Base-by-base conservation (phyloP, 129 eudicot species). In the Centrapalus pauciflorus region DNA sequence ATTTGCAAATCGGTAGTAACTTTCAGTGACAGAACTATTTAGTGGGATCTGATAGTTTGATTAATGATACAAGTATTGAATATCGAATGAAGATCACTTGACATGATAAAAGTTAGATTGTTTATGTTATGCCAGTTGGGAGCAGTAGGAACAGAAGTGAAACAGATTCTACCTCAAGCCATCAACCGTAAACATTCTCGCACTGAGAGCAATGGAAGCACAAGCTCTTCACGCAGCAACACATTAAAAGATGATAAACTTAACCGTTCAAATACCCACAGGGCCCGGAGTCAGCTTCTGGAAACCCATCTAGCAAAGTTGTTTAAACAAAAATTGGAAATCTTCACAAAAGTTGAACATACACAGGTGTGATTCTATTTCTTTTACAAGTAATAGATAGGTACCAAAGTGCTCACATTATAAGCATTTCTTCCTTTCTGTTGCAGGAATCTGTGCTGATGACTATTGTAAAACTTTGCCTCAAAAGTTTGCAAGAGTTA, bases 281-380 rank as follows among this genome's bases (percentile, higher is more conserved):
- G 79, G 78, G 99, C 90, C 28, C 83, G 99, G 70, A 94, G 97
- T 73, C 97, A 94, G 77, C 97, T 94, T 72, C 78, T 94, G 59
- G 99, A 94, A 78, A 82, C 93, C 37, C 99, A 94, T 81, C 88
- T 94, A 26, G 99, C 99, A 40, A 94, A 86, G 67, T 68, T 94
- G 56, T 94, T 94, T 62, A 94, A 94, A 83, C 97, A 94, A 76
- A 94, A 94, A 70, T 74, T 84, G 84, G 99, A 94, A 21, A 94
- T 94, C 50, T 94, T 89, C 76, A 94, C 99, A 67, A 94, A 94
- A 87, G 82, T 82, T 34, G 95, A 86, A 70, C 78, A 83, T 64
- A 94, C 93, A 61, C 97, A 94, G 95, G 99, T 89, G 25, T 21
- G 76, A 35, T 30, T 16, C n/a, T 12, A 64, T 66, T 16, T 13